phyloP scores from a whole-genome alignment of 139 green algal species.

The Pseudopediastrum boryanum region DNA sequence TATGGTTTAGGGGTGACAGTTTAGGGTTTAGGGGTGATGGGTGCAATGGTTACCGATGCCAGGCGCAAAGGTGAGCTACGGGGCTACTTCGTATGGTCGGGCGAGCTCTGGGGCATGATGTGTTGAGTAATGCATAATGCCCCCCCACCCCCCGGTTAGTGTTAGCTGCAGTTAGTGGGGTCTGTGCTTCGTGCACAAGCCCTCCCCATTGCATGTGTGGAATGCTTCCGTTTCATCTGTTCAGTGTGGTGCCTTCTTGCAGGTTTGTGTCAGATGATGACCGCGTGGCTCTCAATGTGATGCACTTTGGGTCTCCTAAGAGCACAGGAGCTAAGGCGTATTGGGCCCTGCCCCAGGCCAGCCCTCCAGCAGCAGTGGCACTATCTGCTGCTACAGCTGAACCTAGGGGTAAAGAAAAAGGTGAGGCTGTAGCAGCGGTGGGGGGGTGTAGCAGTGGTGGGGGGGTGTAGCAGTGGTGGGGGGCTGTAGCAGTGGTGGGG shows the following conservation, averaged over 20 bases:
- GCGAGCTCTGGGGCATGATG: neutral
- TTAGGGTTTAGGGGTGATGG: neutral
- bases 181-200: too few relatives aligned
- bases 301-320: conserved; percentile 60
- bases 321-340: conserved; percentile 28
- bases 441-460: too few relatives aligned
- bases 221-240: neutral
- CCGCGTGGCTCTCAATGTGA: conserved; percentile 61
- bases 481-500: too few relatives aligned
- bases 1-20: neutral
- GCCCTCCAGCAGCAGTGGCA: conserved; percentile 14
- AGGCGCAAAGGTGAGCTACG: neutral
- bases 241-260: neutral
- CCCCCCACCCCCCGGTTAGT: too few relatives aligned
- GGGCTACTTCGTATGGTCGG: neutral
- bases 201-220: too few relatives aligned
- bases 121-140: neutral
- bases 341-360: neutral
- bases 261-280: conserved; percentile 69
- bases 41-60: neutral
- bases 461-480: too few relatives aligned
- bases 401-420: too few relatives aligned
- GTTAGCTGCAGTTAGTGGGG: neutral
- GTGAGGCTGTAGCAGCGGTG: too few relatives aligned
- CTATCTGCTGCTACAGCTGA: neutral